These are phyloP conservation scores for Davidsoniella eucalypti DNA, from an alignment of 2,329 filamentous ascomycete genomes.

Conservation along the genomic window DNA sequence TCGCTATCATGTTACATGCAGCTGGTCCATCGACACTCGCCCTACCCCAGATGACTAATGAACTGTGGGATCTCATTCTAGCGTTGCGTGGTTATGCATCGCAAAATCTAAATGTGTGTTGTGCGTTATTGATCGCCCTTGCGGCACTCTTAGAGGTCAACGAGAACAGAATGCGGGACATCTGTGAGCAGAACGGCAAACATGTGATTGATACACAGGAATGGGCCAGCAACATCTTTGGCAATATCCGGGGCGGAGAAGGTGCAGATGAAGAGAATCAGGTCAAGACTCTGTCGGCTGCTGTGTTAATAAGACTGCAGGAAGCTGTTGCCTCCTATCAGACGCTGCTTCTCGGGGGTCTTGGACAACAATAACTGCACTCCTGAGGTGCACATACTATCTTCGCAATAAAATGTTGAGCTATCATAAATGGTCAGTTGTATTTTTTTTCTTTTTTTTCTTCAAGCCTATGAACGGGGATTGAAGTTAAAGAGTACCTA, in stretches of 20 bases:
- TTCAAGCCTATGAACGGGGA: too few relatives aligned
- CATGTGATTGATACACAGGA: constrained; percentile 74
- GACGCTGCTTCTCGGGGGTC: constrained; percentile 57
- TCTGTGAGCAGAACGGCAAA: constrained; percentile 59
- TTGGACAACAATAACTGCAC: background rate
- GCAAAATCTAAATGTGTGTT: constrained; percentile 49
- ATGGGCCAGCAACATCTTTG: constrained; percentile 69
- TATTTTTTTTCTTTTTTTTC: too few relatives aligned
- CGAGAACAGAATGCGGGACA: constrained; percentile 47
- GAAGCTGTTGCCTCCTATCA: constrained; percentile 76
- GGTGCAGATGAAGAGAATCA: constrained; percentile 55
- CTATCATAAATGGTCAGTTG: too few relatives aligned
- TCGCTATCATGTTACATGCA: constrained; percentile 68
- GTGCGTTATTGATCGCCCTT: constrained; percentile 62
- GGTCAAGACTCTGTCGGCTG: constrained; percentile 62
- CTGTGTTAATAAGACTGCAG: constrained; percentile 57
- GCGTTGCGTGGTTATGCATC: constrained; percentile 42
- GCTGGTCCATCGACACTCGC: constrained; percentile 62
- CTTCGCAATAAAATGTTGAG: too few relatives aligned
- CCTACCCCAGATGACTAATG: constrained; percentile 64
- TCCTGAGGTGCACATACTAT: too few relatives aligned
- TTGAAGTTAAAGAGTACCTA: too few relatives aligned
- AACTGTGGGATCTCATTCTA: constrained; percentile 73
- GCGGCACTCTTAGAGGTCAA: constrained; percentile 73
- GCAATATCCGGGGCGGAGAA: constrained; percentile 31